Base-by-base conservation (phyloP, 2,329 filamentous ascomycete genomes). In the Colletotrichum lentis region DNA sequence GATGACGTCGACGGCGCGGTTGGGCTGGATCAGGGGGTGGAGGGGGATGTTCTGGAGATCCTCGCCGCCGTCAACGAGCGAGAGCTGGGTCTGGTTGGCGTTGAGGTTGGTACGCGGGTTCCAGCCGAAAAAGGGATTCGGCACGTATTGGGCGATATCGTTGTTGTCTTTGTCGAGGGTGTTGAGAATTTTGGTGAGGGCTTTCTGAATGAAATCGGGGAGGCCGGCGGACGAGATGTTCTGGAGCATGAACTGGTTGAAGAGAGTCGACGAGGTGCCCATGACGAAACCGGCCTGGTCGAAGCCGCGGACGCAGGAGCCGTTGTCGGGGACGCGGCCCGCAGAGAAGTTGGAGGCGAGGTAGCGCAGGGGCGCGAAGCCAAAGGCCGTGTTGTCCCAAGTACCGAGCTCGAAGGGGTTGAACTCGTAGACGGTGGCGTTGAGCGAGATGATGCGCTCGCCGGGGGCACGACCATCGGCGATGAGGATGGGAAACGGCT, bases 261-360 rank as follows among this genome's bases (percentile, higher is more conserved):
- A 96, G 4, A 96, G 83, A 10, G 90, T 90, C 18, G 90, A 93
- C 12, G 90, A 93, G 0, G 93, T 96, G 67, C 92, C 92, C 87
- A 95, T 92, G 39, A 96, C 82, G 73, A 88, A 96, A 1, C 91
- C 91, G 7, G 87, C 87, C 72, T 92, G 94, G 77, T 96, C 93
- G 72, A 93, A 94, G 1, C 93, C 93, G 27, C 75, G 75, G 35
- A 84, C 78, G 70, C 87, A 83, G 39, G 67, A 64, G 37, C 83
- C 82, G 74, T 84, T 83, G 37, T 81, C 64, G 14, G 77, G 73
- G 0, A 83, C 65, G 61, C 68, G 80, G 70, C 89, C 89, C 57
- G 80, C 79, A 70, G 78, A 78, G 69, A 91, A 85, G 68, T 83
- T 81, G 56, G 87, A 88, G 35, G 87, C 89, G 31, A 90, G 81